These are phyloP conservation scores for Pilatotrama ljubarskyi DNA, from an alignment of 768 basidiomycete species.

Conservation along the genomic window DNA sequence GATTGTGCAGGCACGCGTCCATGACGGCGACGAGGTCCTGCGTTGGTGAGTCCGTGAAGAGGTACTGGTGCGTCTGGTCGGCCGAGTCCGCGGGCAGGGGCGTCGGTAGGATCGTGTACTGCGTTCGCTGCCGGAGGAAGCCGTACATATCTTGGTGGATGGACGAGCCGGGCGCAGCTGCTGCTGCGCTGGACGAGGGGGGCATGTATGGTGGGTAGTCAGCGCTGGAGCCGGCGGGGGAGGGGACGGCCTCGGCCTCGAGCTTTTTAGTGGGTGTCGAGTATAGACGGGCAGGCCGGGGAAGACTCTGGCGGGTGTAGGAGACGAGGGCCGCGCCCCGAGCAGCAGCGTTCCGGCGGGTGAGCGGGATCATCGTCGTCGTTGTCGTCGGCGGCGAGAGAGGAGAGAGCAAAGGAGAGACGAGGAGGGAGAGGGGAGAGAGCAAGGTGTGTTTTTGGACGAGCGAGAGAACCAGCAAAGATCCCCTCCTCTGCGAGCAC, in stretches of 20 bases:
- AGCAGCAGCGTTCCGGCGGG: slow-evolving; percentile 24
- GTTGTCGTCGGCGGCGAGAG: not conserved
- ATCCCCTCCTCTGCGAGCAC: slow-evolving; percentile 5
- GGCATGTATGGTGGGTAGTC: slow-evolving; percentile 44
- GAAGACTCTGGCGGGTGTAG: slow-evolving; percentile 64
- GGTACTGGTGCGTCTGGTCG: slow-evolving; percentile 45
- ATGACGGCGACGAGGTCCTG: slow-evolving; percentile 77
- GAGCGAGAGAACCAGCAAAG: slow-evolving; percentile 18
- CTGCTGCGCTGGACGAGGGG: slow-evolving; percentile 17
- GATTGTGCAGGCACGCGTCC: slow-evolving; percentile 77
- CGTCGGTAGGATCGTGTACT: slow-evolving; percentile 63
- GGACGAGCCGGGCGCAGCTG: slow-evolving; percentile 17
- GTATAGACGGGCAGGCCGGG: slow-evolving; percentile 69
- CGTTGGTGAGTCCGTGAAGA: slow-evolving; percentile 64
- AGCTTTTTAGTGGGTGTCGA: slow-evolving; percentile 61
- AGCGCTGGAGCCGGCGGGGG: slow-evolving; percentile 36
- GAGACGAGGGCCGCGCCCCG: slow-evolving; percentile 49
- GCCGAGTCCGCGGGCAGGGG: slow-evolving; percentile 56
- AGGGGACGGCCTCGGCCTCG: slow-evolving; percentile 54
- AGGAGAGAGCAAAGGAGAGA: not conserved
- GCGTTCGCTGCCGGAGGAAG: slow-evolving; percentile 49
- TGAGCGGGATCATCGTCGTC: slow-evolving; percentile 35
- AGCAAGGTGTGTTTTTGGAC: not conserved
- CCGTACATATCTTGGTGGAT: slow-evolving; percentile 42
- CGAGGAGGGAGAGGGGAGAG: not conserved